Evolutionary conservation across 2,329 filamentous ascomycete species (phyloP).

Genomic region (Alternaria incomplexa): DNA sequence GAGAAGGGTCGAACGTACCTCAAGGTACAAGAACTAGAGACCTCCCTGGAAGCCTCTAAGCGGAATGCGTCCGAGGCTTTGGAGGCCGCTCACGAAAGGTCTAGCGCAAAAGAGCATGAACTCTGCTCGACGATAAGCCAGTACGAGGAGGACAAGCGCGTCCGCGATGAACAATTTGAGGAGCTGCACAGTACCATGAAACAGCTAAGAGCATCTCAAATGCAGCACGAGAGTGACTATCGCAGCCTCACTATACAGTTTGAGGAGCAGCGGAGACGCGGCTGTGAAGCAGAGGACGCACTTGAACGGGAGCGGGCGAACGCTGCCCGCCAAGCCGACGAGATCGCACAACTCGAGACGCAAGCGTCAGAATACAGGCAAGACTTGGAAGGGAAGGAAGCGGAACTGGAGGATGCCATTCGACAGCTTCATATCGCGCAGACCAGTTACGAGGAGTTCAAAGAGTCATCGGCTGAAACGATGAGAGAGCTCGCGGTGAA

Average conservation of each 20-base stretch:
- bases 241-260: conserved; percentile 24
- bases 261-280: conserved; percentile 41
- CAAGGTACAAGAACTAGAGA: conserved; percentile 39
- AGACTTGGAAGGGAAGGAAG: conserved; percentile 25
- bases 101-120: conserved; percentile 47
- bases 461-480: conserved; percentile 23
- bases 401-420: conserved; percentile 20
- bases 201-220: conserved; percentile 11
- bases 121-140: conserved; percentile 29
- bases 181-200: conserved; percentile 12
- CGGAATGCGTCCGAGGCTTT: conserved; percentile 39
- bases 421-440: conserved; percentile 25
- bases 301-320: conserved; percentile 29
- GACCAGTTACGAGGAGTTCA: conserved; percentile 24
- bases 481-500: conserved; percentile 23
- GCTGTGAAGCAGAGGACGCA: conserved; percentile 26
- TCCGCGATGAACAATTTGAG: conserved; percentile 8
- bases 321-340: conserved; percentile 16
- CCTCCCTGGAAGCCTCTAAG: conserved; percentile 48
- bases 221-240: conserved; percentile 16
- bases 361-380: conserved; percentile 23
- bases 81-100: conserved; percentile 25
- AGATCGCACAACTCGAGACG: conserved; percentile 30
- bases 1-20: conserved; percentile 41
- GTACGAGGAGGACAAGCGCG: conserved; percentile 22